Conservation (phyloP, 2,329 filamentous ascomycete genomes). For the Ophiosphaerella herpotricha region DNA sequence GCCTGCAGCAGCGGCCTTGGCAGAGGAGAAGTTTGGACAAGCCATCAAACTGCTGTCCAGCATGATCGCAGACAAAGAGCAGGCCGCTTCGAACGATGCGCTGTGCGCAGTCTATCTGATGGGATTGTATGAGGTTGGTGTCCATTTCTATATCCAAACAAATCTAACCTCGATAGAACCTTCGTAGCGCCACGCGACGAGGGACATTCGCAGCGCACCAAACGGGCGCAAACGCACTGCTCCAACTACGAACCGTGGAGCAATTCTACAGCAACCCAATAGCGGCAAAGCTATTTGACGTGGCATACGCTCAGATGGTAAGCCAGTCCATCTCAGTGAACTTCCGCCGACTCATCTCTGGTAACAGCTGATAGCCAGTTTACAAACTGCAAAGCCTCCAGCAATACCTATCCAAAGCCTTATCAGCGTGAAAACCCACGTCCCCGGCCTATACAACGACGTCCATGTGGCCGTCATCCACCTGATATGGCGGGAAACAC, state of each 20-base stretch:
- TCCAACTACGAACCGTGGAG: constrained; percentile 31
- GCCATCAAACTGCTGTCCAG: constrained; percentile 28
- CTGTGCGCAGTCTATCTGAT: constrained; percentile 36
- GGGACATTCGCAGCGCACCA: constrained; percentile 33
- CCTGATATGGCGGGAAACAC: constrained; percentile 28
- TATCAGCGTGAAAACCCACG: constrained; percentile 10
- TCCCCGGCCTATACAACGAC: constrained; percentile 26
- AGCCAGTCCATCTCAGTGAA: constrained; percentile 1
- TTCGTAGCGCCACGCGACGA: constrained; percentile 22
- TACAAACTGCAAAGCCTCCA: constrained; percentile 31
- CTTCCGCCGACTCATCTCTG: constrained; percentile 15
- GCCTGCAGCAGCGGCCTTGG: constrained; percentile 25
- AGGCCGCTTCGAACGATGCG: constrained; percentile 25
- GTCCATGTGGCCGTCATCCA: constrained; percentile 27
- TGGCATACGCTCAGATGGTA: constrained; percentile 33
- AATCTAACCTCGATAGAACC: constrained; percentile 19
- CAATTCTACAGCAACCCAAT: constrained; percentile 29
- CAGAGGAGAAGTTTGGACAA: constrained; percentile 29
- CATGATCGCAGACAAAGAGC: constrained; percentile 26
- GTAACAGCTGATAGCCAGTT: constrained; percentile 30
- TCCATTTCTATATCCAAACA: background rate
- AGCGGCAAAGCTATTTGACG: constrained; percentile 34
- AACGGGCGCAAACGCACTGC: constrained; percentile 32
- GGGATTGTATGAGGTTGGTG: constrained; percentile 33
- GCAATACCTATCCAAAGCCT: constrained; percentile 26